These are phyloP conservation scores for apple (Malus domestica) DNA, from an alignment of 306 rosid species.

Conservation along the genomic window DNA sequence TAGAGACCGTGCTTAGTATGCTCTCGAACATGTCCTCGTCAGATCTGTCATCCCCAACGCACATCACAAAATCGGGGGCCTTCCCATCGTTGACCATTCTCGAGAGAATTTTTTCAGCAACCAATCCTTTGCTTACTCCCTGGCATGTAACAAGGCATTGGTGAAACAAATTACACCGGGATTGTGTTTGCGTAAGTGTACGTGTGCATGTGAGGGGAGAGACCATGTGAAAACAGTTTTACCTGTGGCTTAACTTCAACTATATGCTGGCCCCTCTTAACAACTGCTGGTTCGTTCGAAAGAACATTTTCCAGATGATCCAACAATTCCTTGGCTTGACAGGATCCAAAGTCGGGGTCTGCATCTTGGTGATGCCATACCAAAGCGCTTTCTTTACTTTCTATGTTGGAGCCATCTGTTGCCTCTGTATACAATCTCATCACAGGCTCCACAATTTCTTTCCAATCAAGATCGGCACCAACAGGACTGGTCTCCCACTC, in stretches of 20 bases:
- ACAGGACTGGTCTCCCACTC: conserved; percentile 66
- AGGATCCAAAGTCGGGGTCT: conserved; percentile 81
- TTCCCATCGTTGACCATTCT: conserved; percentile 46
- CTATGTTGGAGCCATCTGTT: conserved; percentile 79
- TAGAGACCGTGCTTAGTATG: conserved; percentile 44
- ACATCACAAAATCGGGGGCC: conserved; percentile 70
- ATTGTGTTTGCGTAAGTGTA: not conserved
- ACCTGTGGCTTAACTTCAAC: conserved; percentile 96
- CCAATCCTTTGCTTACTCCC: conserved; percentile 87
- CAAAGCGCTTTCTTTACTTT: conserved; percentile 67
- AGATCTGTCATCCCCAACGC: conserved; percentile 81
- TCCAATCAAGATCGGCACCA: conserved; percentile 69
- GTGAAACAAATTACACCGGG: not conserved
- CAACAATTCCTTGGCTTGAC: conserved; percentile 76
- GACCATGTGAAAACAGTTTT: not conserved
- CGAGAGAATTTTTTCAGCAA: conserved; percentile 50
- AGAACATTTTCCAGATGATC: conserved; percentile 71
- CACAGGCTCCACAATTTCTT: conserved; percentile 60
- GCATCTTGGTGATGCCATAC: conserved; percentile 95
- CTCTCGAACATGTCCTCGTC: conserved; percentile 92
- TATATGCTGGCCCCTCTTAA: conserved; percentile 64
- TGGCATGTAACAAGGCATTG: conserved; percentile 22
- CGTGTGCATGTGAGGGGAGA: not conserved
- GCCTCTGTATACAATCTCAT: conserved; percentile 70
- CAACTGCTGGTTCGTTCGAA: conserved; percentile 69